phyloP scores from a whole-genome alignment of 2,329 filamentous ascomycete genomes.

The Macroventuria anomochaeta region DNA sequence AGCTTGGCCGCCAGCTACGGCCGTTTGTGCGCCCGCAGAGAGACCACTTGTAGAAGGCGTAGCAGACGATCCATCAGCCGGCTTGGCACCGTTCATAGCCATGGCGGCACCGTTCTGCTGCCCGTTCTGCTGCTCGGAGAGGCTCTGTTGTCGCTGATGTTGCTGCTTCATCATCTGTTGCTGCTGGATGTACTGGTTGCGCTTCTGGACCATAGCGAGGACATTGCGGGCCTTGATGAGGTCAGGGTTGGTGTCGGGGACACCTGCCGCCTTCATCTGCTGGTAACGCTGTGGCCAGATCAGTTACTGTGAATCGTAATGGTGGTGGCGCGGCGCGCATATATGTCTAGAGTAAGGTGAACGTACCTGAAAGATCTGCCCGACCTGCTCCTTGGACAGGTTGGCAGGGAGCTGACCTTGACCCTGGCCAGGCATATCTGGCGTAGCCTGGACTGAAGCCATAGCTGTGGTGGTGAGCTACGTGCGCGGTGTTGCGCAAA shows the following conservation, averaged over 20 bases:
- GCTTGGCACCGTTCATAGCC: slow-evolving; percentile 57
- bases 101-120: slow-evolving; percentile 58
- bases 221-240: slow-evolving; percentile 82
- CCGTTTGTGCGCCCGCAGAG: slow-evolving; percentile 32
- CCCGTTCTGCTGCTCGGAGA: slow-evolving; percentile 54
- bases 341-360: neutral
- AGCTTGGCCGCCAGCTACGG: slow-evolving; percentile 34
- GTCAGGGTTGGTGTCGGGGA: slow-evolving; percentile 83
- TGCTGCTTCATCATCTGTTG: slow-evolving; percentile 57
- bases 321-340: slow-evolving; percentile 9
- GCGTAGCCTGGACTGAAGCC: slow-evolving; percentile 79
- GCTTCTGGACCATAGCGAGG: slow-evolving; percentile 72
- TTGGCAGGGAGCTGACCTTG: slow-evolving; percentile 68
- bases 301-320: slow-evolving; percentile 36
- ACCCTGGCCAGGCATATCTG: slow-evolving; percentile 68
- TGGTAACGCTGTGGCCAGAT: slow-evolving; percentile 74
- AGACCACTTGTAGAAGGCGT: slow-evolving; percentile 31
- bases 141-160: slow-evolving; percentile 61
- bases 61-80: slow-evolving; percentile 33
- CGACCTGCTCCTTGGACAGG: slow-evolving; percentile 77
- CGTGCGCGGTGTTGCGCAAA: slow-evolving; percentile 26
- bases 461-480: slow-evolving; percentile 55
- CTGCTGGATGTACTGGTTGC: slow-evolving; percentile 56
- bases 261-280: slow-evolving; percentile 85
- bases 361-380: slow-evolving; percentile 73